Base-by-base conservation (phyloP, 768 basidiomycete genomes). In the Leccinum variicolor region DNA sequence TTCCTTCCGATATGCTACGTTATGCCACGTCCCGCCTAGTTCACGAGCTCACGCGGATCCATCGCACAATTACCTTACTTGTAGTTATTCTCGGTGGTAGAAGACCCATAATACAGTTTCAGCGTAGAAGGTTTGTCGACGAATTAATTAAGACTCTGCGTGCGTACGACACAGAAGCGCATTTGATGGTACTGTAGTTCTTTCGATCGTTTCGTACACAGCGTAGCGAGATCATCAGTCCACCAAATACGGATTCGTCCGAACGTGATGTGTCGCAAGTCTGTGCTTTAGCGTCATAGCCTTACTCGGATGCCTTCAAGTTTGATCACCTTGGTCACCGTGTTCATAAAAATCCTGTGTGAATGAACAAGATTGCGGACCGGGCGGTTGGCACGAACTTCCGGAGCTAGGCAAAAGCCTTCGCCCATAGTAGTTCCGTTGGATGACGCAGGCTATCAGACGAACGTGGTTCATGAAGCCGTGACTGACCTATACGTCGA, bases 31-130 rank as follows among this genome's bases (percentile, higher is more conserved):
- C 53, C 31, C 29, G 23, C 25, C 47, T 46, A 60, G 31, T 33
- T 36, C 21, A 25, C 26, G 45, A 52, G 43, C 36, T 47, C 43
- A 61, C 33, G 33, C 55, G n/a, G 19, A 59, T 58, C 34, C 54
- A 60, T 50, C 26, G 29, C 45, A 68, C 53, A 56, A 61, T 58
- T 57, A 63, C 56, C 57, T 28, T 66, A 66, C 60, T 69, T 58
- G 66, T 60, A 46, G 62, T 23, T 63, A 67, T 58, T 63, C 53
- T 61, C 48, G 41, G 58, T 45, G 54, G 56, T 47, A 58, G 34
- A 17, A 55, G 8, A 45, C 54, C 51, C 36, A 47, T 65, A 69
- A 70, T 68, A 52, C 47, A 28, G 64, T 52, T 51, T 46, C 41
- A 23, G 43, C 39, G 26, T 46, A 9, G 46, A 33, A 54, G 26